Base-by-base conservation (phyloP, 345 rosid species). In the Diplotaxis tenuifolia region DNA sequence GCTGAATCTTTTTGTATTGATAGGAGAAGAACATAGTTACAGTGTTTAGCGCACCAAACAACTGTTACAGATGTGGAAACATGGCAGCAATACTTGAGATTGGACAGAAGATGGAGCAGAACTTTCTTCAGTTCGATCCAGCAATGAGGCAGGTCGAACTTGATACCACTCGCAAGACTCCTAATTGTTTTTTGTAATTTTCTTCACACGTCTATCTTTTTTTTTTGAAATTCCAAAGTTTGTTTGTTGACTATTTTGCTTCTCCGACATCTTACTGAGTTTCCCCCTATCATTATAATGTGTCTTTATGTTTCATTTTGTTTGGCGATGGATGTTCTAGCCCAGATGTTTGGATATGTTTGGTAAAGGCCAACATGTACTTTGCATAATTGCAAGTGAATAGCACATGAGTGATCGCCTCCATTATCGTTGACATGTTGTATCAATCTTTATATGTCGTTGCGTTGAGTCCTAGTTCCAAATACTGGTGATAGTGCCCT, bases 11-110 rank as follows among this genome's bases (percentile, higher is more conserved):
- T 67, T 1, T 21, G n/a, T 58, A 27, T 55, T 20, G 25, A 60
- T 56, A 79, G 82, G 82, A 79, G 7, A 73, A 79, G 65, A 79
- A 74, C 31, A 79, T 79, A 10, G 82, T 79, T 16, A 79, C 82
- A 3, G 79, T 79, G 71, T 79, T 79, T 49, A 79, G 82, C 58
- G 79, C 82, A 56, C 82, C 82, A 20, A 79, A 79, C 75, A 74
- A 79, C 62, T 79, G 82, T 62, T 79, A 79, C 64, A 65, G 82
- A 62, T 79, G 82, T 65, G 82, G 82, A 12, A 79, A 79, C 75
- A 79, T 79, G 82, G 79, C 82, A 23, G 79, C 82, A 25, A 79
- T 79, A 6, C 75, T 79, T 36, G 82, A 79, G 68, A 70, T 79
- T 62, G 79, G 75, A 15, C 79, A 79, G 45, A 73, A 74, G 18